A percentile compares a stretch with the other conserved stretches of the same genome.
These are phyloP conservation scores for Curvularia verruculosa DNA, from an alignment of 2,329 filamentous ascomycete species.

Conservation along the genomic window DNA sequence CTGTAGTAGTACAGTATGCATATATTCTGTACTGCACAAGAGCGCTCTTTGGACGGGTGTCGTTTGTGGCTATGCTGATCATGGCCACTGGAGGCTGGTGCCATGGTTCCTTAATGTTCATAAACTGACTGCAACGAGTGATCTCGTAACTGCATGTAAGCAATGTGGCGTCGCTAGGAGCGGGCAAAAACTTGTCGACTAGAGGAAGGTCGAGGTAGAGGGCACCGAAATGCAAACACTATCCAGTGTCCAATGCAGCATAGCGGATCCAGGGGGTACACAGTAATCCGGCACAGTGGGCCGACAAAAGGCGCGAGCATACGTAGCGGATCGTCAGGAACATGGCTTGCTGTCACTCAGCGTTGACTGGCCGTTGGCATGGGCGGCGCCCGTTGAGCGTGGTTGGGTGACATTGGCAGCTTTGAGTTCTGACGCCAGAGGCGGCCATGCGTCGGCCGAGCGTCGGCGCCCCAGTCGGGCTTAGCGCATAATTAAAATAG, in stretches of 20 bases:
- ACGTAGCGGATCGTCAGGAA: constrained; percentile 19
- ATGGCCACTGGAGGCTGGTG: not conserved
- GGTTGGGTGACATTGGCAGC: constrained; percentile 1
- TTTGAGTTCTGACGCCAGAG: constrained; percentile 9
- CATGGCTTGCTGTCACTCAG: constrained; percentile 7
- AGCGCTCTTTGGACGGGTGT: not conserved
- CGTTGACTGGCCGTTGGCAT: constrained; percentile 1
- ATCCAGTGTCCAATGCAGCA: constrained; percentile 24
- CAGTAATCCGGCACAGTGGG: constrained; percentile 1
- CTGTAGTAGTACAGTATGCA: no score
- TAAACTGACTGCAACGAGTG: constrained; percentile 15
- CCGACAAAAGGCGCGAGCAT: constrained; percentile 1
- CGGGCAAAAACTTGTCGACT: constrained; percentile 15
- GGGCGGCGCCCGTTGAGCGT: constrained; percentile 4
- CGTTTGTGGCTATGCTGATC: not conserved
- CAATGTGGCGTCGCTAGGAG: constrained; percentile 24
- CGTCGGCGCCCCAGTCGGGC: constrained; percentile 11
- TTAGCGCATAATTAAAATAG: constrained; percentile 22
- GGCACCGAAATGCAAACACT: constrained; percentile 13
- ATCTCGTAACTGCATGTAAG: constrained; percentile 33
- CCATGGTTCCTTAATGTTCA: constrained; percentile 19
- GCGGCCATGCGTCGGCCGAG: not conserved
- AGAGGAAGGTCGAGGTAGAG: constrained; percentile 8
- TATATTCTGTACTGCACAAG: not conserved
- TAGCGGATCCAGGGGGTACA: constrained; percentile 2